phyloP scores from a whole-genome alignment of 805 yeast genomes.

The Monosporozyma siamensis region DNA sequence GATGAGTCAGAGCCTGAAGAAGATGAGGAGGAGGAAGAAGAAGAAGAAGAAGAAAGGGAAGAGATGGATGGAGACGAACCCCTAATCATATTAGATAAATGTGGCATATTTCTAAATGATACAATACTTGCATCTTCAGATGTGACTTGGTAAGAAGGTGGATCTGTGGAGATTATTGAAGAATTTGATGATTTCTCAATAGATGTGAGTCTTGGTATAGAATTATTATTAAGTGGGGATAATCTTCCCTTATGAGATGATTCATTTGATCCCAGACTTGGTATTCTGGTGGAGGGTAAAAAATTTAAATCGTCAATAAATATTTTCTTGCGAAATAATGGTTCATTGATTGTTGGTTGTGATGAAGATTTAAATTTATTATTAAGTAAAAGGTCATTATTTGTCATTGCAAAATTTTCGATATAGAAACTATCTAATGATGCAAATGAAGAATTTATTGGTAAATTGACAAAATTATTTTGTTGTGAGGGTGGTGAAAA shows the following conservation, averaged over 20 bases:
- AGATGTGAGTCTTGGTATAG: not conserved
- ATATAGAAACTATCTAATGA: conserved; percentile 57
- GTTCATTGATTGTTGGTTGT: not conserved
- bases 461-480: conserved; percentile 42
- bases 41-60: not conserved
- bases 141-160: conserved; percentile 13
- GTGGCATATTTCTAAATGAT: conserved; percentile 15
- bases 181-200: too few relatives aligned
- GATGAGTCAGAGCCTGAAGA: conserved; percentile 1
- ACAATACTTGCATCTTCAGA: conserved; percentile 20
- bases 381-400: not conserved
- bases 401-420: conserved; percentile 37
- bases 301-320: conserved; percentile 1
- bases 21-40: not conserved
- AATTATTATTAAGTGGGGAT: not conserved
- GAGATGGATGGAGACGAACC: not conserved
- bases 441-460: conserved; percentile 67
- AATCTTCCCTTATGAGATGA: not conserved
- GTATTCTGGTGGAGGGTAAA: conserved; percentile 1
- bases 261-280: too few relatives aligned
- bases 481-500: not conserved
- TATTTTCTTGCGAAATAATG: not conserved
- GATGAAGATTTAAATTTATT: conserved; percentile 4
- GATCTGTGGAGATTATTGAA: not conserved
- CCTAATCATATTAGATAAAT: not conserved